These are phyloP conservation scores for Fusarium sp. DNA, from an alignment of 2,329 filamentous ascomycete species.

Conservation along the genomic window DNA sequence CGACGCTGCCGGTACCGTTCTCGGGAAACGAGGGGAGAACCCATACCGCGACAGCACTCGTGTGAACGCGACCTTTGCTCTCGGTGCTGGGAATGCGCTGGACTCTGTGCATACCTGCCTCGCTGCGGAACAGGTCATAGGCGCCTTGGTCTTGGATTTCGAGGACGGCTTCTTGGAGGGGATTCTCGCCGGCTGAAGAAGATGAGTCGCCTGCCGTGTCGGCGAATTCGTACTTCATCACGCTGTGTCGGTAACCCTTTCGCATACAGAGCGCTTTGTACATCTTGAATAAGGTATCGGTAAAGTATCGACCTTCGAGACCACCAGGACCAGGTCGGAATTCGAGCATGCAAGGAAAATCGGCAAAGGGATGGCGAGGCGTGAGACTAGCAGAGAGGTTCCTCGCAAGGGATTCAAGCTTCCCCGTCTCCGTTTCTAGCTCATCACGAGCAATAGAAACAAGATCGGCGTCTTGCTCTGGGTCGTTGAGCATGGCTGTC, in stretches of 20 bases:
- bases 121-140: constrained; percentile 84
- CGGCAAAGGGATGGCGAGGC: constrained; percentile 88
- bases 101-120: constrained; percentile 94
- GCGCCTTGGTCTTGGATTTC: constrained; percentile 82
- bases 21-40: constrained; percentile 86
- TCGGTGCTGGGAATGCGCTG: constrained; percentile 94
- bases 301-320: constrained; percentile 90
- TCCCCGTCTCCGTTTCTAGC: constrained; percentile 70
- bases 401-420: constrained; percentile 71
- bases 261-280: constrained; percentile 82
- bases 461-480: constrained; percentile 73
- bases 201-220: constrained; percentile 70
- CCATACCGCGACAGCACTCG: constrained; percentile 90
- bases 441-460: constrained; percentile 84
- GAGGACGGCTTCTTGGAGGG: constrained; percentile 87
- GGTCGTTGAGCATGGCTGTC: constrained; percentile 55
- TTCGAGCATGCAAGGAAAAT: constrained; percentile 90
- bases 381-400: constrained; percentile 82
- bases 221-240: constrained; percentile 83
- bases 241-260: constrained; percentile 70
- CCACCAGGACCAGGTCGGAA: constrained; percentile 93
- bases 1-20: constrained; percentile 58
- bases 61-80: constrained; percentile 90
- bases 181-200: constrained; percentile 68
- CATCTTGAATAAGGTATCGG: constrained; percentile 88